phyloP scores from a whole-genome alignment of 2,329 filamentous ascomycete genomes.

The Chaetomiaceae sp. region DNA sequence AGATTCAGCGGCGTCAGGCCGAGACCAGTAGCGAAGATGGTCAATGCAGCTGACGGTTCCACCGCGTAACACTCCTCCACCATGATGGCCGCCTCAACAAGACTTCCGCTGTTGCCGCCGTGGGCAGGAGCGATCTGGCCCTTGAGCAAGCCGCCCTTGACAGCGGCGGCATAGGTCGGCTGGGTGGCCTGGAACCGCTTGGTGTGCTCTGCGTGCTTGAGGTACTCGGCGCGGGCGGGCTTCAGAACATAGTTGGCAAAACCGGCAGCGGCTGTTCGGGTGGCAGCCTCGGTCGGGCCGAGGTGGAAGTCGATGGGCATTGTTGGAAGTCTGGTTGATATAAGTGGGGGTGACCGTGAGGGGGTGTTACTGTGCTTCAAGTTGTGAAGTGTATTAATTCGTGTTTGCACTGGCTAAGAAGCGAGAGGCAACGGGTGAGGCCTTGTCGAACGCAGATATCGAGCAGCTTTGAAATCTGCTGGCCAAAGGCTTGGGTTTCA shows the following conservation, averaged over 20 bases:
- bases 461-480: no score
- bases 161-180: conserved; percentile 43
- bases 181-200: conserved; percentile 45
- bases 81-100: conserved; percentile 47
- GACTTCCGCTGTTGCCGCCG: conserved; percentile 42
- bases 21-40: conserved; percentile 48
- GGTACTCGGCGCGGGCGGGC: conserved; percentile 24
- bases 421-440: no score
- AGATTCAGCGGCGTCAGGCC: conserved; percentile 49
- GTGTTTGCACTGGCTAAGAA: no score
- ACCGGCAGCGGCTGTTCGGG: conserved; percentile 22
- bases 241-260: conserved; percentile 26
- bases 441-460: no score
- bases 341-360: neutral
- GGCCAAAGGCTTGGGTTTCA: no score
- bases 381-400: no score
- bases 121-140: conserved; percentile 42
- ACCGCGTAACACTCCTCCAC: conserved; percentile 51
- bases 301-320: conserved; percentile 29
- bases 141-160: conserved; percentile 43
- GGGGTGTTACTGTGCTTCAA: neutral
- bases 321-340: neutral
- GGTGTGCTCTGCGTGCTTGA: conserved; percentile 17
- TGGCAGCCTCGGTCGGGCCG: conserved; percentile 18
- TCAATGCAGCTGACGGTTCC: conserved; percentile 46